Percentiles rank a stretch among this genome's conserved stretches.
phyloP scores from a whole-genome alignment of 1,139 yeast genomes.

The Saccharomyces hybrid region DNA sequence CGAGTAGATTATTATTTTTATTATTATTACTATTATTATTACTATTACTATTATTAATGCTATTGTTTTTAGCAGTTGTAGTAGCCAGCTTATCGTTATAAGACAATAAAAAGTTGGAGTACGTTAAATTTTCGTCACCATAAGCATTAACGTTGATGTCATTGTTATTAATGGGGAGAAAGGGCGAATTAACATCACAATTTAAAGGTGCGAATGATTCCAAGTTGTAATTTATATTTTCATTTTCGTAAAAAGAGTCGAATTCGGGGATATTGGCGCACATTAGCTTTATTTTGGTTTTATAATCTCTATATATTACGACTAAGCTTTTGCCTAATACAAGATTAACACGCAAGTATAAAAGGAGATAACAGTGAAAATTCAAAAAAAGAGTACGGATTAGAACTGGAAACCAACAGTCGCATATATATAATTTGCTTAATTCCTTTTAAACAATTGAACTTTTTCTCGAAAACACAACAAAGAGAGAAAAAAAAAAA shows the following conservation, averaged over 20 bases:
- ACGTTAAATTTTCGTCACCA: not conserved
- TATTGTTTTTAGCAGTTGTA: not conserved
- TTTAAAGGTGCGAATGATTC: not conserved
- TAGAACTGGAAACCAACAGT: not conserved
- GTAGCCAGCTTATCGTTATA: not conserved
- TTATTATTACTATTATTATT: not conserved
- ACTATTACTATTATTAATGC: not conserved
- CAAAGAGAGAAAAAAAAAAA: not conserved
- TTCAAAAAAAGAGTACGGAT: not conserved
- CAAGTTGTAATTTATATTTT: not conserved
- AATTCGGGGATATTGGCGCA: not conserved
- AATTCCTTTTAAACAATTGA: slow-evolving; percentile 1
- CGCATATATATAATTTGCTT: not conserved
- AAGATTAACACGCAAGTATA: not conserved
- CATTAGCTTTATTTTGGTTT: not conserved
- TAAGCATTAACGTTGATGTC: not conserved
- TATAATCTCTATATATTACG: not conserved
- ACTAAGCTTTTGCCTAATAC: not conserved
- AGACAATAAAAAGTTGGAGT: not conserved
- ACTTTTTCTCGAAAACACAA: not conserved
- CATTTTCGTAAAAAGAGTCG: not conserved
- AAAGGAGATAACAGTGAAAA: not conserved
- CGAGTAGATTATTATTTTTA: not conserved
- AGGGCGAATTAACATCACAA: not conserved
- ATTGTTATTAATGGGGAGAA: not conserved